Base-by-base conservation (phyloP, 441 rosid genomes). In the Viola pubescens region DNA sequence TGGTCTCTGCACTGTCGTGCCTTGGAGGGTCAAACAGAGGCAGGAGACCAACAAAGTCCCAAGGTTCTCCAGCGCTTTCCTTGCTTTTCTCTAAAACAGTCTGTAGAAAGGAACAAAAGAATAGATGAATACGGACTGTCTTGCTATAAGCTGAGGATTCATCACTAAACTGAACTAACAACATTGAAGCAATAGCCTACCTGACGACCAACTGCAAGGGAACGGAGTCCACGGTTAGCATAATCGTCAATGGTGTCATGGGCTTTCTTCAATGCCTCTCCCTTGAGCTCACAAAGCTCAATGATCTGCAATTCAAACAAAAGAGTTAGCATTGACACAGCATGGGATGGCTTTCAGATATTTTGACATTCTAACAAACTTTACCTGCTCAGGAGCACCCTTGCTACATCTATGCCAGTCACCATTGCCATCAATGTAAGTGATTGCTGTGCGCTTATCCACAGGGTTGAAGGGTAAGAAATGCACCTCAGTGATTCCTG, bases 11-110 rank as follows among this genome's bases (percentile, higher is more conserved):
- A 70, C 95, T 89, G 43, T 92, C 98, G 19, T 92, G 96, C 68
- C 97, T 87, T 26, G 97, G 97, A 5, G 97, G 98, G 45, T 92
- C 96, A 38, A 89, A 87, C 51, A 92, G 88, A 59, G 96, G 97
- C 75, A 92, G 50, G 14, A 89, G 89, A 60, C 98, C 98, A 7
- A 89, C 85, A 66, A 92, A 89, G 64, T 86, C 94, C 97, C 97
- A 92, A 47, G 90, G 79, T 51, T 38, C 80, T 59, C 96, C 96
- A 0, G 60, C 70, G 49, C 96, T 81, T 59, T 87, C 96, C 75
- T 87, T 89, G 52, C 13, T 84, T 69, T 86, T 89, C 71, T 82
- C 96, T 9, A 87, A 82, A 11, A 92, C 66, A 0, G 64, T 78
- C 91, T 89, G 56, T 41, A 54, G 43, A 68, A 16, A 14, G 9